Evolutionary conservation across 2,329 filamentous ascomycete species (phyloP).

Genomic region (Cladophialophora yegresii): DNA sequence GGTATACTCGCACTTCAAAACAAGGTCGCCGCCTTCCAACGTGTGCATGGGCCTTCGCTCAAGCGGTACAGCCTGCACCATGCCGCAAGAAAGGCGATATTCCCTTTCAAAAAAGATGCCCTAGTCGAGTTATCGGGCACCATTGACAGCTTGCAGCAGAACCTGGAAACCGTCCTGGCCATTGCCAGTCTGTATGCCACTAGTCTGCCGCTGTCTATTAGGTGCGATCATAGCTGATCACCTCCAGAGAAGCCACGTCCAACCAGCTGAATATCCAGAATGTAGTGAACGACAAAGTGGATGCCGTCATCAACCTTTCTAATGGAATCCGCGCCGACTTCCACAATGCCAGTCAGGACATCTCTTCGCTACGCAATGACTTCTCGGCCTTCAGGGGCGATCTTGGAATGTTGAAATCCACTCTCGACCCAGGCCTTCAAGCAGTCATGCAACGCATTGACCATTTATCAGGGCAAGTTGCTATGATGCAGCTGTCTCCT

Average conservation of each 20-base stretch:
- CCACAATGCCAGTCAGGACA: conserved; percentile 1
- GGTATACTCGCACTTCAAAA: not conserved
- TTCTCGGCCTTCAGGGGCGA: not conserved
- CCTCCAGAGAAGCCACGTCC: not conserved
- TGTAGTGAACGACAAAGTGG: conserved; percentile 7
- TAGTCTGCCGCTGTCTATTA: not conserved
- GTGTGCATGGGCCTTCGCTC: conserved; percentile 5
- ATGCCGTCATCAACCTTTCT: conserved; percentile 4
- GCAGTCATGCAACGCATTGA: not conserved
- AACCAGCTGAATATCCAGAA: not conserved
- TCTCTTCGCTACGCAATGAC: not conserved
- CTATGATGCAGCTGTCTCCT: not conserved
- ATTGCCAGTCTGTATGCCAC: conserved; percentile 8
- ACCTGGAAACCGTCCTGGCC: conserved; percentile 10
- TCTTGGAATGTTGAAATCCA: not conserved
- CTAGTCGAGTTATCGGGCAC: conserved; percentile 4
- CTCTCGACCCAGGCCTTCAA: conserved; percentile 1
- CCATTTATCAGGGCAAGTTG: not conserved
- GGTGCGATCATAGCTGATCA: not conserved
- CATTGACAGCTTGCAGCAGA: conserved; percentile 9
- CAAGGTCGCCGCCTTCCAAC: conserved; percentile 9
- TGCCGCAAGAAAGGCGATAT: conserved; percentile 4
- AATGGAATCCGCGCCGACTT: not conserved
- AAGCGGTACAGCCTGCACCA: conserved; percentile 2
- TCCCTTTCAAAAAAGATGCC: conserved; percentile 10